Conservation (phyloP, 257 asterid genomes). For the Solanum dulcamara region DNA sequence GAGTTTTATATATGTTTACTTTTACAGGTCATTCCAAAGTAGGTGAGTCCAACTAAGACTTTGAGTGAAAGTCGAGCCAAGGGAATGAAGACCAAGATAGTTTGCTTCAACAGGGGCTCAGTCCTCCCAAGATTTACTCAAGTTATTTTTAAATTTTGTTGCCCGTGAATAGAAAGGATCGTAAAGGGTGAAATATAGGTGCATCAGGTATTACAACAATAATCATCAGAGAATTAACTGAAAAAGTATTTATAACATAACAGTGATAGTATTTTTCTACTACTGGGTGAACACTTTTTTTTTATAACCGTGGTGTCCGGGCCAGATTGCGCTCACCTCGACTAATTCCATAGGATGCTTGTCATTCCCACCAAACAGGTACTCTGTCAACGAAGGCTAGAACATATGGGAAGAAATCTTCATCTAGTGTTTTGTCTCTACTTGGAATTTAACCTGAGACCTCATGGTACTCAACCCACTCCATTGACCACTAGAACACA, state of each 20-base stretch:
- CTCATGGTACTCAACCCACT: background rate
- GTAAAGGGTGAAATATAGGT: background rate
- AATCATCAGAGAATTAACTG: background rate
- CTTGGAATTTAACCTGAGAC: background rate
- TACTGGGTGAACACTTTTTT: background rate
- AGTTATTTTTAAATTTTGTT: background rate
- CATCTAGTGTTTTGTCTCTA: background rate
- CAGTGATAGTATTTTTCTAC: background rate
- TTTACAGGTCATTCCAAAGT: background rate
- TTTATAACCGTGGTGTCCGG: background rate
- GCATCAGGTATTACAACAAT: background rate
- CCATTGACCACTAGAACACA: background rate
- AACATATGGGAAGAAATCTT: no score
- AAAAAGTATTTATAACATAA: background rate
- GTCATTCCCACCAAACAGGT: background rate
- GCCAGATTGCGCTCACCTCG: background rate
- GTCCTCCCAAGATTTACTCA: background rate
- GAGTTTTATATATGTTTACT: background rate
- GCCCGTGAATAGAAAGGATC: background rate
- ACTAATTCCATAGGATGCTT: background rate
- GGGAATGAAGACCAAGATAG: background rate
- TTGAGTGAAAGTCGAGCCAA: background rate
- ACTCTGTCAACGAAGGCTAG: background rate
- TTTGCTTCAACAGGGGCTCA: background rate
- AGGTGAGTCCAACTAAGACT: background rate